Conservation (phyloP, 192 early-diverging fungal genomes). For the Backusella mclennaniae region DNA sequence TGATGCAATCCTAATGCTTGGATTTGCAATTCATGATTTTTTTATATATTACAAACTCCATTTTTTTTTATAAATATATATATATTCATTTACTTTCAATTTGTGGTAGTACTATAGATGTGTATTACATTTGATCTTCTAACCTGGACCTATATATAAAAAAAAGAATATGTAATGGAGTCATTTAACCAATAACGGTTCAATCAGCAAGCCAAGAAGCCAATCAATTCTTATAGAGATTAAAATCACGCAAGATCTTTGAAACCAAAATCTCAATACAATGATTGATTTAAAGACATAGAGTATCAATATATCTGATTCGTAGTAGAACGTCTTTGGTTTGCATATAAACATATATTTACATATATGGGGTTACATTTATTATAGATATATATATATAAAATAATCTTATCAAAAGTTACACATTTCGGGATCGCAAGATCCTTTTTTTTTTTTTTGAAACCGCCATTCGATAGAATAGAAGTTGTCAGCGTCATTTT, state of each 20-base stretch:
- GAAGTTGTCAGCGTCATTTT: neutral
- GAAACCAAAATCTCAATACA: neutral
- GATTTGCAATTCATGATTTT: neutral
- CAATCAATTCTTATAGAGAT: conserved; percentile 2
- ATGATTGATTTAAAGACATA: neutral
- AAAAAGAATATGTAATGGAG: neutral
- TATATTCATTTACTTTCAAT: neutral
- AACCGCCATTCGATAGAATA: neutral
- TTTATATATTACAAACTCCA: conserved; percentile 1
- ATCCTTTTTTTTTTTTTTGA: conserved; percentile 3
- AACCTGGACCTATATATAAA: neutral
- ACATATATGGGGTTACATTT: neutral
- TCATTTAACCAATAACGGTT: neutral
- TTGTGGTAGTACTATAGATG: neutral
- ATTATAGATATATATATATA: neutral
- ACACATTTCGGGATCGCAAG: neutral
- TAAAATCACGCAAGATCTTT: conserved; percentile 2
- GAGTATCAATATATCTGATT: neutral
- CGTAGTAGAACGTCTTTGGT: neutral
- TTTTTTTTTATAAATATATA: neutral
- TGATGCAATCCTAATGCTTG: neutral
- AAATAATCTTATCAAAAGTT: no score
- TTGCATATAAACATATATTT: no score
- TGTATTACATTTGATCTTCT: neutral
- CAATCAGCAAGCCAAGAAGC: neutral